Evolutionary conservation across 2,329 filamentous ascomycete species (phyloP), one percentile per base, ranked within the genome.

Genomic region (Verticillium tricorpus): DNA sequence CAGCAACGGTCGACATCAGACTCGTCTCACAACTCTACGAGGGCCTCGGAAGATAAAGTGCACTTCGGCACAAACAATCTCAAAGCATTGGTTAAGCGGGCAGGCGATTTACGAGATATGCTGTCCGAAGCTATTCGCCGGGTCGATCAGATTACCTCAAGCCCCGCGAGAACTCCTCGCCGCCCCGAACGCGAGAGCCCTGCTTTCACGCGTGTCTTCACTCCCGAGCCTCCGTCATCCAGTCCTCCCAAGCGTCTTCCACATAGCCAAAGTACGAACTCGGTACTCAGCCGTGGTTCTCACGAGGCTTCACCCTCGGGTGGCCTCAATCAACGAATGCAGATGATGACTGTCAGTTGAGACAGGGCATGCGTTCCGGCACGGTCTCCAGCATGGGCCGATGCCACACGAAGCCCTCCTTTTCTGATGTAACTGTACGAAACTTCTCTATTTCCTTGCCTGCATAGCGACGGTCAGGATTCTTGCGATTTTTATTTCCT

Each of bases 61-160:
- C 87, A 88, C 62, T 89, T 89, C 65, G 87, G 89, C 69, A 89
- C 87, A 5, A 88, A 88, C 65, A 89, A 85, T 71, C 78, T 89
- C n/a, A 86, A 85, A 67, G 84, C 86, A 68, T 76, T 89, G 60
- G 87, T 89, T 40, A 86, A 85, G 70, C 80, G 85, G 62, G 87
- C 87, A 1, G 81, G 83, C 32, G 82, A 84, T 61, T 73, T 89
- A 37, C 82, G 83, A 32, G 85, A 88, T 65, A 76, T 78, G 4
- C 74, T 89, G 25, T 85, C 85, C 0, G 85, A 89, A 60, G 72
- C 85, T 5, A 78, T 89, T 56, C 84, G 86, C 57, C 80, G 79
- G 59, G 83, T 81, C 45, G 86, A 89, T 67, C 79, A 85, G 32
- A 77, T 85, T 58, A 83, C 82, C 0, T 79, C 82, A 63, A 88